These are phyloP conservation scores for Bromus sterilis DNA, from an alignment of 176 grass and related monocot genomes.

Conservation along the genomic window DNA sequence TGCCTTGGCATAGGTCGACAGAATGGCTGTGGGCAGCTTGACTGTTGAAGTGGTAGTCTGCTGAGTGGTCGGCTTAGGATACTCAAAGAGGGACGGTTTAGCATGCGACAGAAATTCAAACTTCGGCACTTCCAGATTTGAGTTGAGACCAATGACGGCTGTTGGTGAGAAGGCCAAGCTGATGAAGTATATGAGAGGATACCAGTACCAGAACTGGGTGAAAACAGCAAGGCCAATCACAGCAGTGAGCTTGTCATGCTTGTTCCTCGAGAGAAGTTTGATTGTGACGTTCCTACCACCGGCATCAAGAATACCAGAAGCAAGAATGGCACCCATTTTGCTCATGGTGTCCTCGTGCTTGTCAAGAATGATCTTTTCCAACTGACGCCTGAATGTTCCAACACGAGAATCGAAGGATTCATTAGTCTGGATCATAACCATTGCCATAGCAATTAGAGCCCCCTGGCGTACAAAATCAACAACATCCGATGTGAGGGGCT, in stretches of 20 bases:
- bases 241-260: conserved; percentile 93
- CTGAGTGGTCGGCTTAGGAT: conserved; percentile 72
- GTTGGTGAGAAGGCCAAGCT: conserved; percentile 91
- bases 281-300: conserved; percentile 98
- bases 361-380: conserved; percentile 99
- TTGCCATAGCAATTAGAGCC: conserved; percentile 97
- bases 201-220: conserved; percentile 99
- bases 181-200: conserved; percentile 92
- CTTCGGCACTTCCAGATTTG: conserved; percentile 88
- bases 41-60: conserved; percentile 69
- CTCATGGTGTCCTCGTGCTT: conserved; percentile 99
- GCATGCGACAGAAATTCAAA: conserved; percentile 95
- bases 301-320: conserved; percentile 97
- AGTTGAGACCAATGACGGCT: conserved; percentile 89
- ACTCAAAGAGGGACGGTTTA: conserved; percentile 87
- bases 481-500: conserved; percentile 97
- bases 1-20: conserved; percentile 93
- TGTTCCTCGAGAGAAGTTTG: conserved; percentile 83
- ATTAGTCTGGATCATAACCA: conserved; percentile 99
- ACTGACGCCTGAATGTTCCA: conserved; percentile 89
- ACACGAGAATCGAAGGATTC: conserved; percentile 90
- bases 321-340: conserved; percentile 98
- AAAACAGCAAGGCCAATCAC: conserved; percentile 91
- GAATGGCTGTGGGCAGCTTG: conserved; percentile 78
- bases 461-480: conserved; percentile 98